A percentile compares a stretch with the other conserved stretches of the same genome.
phyloP scores from a whole-genome alignment of 176 grass and related monocot species.

The Triticum dicoccoides region DNA sequence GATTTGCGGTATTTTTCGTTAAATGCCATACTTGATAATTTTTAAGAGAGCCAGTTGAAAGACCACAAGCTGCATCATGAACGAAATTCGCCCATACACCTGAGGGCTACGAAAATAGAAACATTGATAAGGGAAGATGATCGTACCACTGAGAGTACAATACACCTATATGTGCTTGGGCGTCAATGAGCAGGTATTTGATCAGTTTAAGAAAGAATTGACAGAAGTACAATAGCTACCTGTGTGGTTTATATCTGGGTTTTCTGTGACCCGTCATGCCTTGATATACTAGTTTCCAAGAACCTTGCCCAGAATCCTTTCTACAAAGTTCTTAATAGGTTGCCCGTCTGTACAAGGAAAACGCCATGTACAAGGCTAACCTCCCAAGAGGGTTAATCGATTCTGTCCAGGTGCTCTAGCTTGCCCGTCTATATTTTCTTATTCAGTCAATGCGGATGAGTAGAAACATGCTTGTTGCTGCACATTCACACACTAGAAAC shows the following conservation, averaged over 20 bases:
- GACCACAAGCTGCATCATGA: too few relatives aligned
- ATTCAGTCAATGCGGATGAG: too few relatives aligned
- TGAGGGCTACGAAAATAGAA: conserved; percentile 21
- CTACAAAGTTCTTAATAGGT: conserved; percentile 51
- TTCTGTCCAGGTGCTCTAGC: too few relatives aligned
- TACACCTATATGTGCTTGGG: not conserved
- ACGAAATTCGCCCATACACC: conserved; percentile 50
- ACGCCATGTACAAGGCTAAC: too few relatives aligned
- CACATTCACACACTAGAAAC: too few relatives aligned
- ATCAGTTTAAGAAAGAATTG: too few relatives aligned
- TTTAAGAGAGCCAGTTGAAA: too few relatives aligned
- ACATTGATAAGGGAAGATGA: conserved; percentile 3
- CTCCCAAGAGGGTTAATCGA: too few relatives aligned
- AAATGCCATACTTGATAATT: not conserved
- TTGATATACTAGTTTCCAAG: conserved; percentile 50
- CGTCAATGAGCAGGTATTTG: not conserved
- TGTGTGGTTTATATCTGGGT: conserved; percentile 38
- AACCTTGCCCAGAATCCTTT: conserved; percentile 51
- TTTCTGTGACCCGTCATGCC: conserved; percentile 35
- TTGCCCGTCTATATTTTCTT: too few relatives aligned
- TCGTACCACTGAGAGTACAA: not conserved
- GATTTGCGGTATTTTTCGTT: conserved; percentile 39
- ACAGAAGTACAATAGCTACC: conserved; percentile 34
- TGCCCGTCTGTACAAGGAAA: too few relatives aligned
- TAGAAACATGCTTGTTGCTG: too few relatives aligned